Percentiles rank a stretch among this genome's conserved stretches.
phyloP scores from a whole-genome alignment of 2,329 filamentous ascomycete species.

The Arthrobotrys megalospora region DNA sequence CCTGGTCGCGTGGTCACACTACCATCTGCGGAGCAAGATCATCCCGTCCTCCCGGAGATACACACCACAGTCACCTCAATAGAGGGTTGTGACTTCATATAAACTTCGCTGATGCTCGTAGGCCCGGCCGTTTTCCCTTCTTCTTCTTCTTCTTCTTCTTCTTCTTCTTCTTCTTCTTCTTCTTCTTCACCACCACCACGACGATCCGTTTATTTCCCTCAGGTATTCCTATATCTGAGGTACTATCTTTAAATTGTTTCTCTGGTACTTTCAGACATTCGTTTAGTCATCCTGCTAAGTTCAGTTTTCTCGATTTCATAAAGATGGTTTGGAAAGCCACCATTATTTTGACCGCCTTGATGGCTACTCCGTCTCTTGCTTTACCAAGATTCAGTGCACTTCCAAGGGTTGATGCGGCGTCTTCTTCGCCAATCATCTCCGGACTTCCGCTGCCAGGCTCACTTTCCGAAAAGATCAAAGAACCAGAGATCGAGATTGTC shows the following conservation, averaged over 20 bases:
- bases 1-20: neutral
- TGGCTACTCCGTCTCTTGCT: constrained; percentile 22
- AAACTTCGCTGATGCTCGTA: neutral
- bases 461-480: constrained; percentile 16
- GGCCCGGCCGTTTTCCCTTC: neutral
- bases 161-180: too few relatives aligned
- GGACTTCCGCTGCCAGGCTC: neutral
- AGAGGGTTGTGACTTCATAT: neutral
- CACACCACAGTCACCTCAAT: neutral
- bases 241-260: too few relatives aligned
- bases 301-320: neutral
- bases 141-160: neutral
- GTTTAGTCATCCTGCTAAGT: neutral
- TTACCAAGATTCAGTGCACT: constrained; percentile 8
- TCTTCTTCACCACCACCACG: too few relatives aligned
- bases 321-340: constrained; percentile 38
- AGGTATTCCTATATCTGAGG: too few relatives aligned
- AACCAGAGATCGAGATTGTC: constrained; percentile 39
- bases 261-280: neutral
- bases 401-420: neutral
- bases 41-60: neutral
- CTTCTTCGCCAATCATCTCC: neutral
- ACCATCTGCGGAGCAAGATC: neutral
- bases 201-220: too few relatives aligned
- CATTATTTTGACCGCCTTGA: constrained; percentile 18